Percentiles rank a stretch among this genome's conserved stretches.
Conservation (phyloP, 345 rosid genomes). For the Salix exigua region DNA sequence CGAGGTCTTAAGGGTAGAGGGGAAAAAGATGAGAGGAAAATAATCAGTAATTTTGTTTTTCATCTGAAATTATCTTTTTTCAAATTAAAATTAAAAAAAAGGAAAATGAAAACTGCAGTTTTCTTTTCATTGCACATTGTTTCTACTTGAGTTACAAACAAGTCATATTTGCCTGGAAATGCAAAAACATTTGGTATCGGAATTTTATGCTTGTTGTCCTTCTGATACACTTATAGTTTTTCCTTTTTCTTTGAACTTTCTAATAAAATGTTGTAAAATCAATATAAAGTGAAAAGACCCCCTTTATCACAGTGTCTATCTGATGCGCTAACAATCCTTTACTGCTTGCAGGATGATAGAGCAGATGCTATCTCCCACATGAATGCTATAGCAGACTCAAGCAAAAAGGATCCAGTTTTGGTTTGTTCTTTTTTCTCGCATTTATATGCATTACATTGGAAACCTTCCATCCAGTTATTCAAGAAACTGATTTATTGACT, state of each 20-base stretch:
- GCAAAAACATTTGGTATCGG: background rate
- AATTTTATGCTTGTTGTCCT: background rate
- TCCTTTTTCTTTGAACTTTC: background rate
- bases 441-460: background rate
- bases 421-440: conserved; percentile 35
- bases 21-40: no score
- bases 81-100: no score
- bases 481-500: background rate
- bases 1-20: background rate
- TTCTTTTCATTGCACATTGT: background rate
- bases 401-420: conserved; percentile 58
- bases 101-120: background rate
- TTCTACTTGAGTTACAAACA: background rate
- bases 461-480: background rate
- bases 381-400: conserved; percentile 46
- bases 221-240: background rate
- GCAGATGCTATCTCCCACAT: conserved; percentile 51
- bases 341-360: conserved; percentile 64
- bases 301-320: background rate
- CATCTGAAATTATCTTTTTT: no score
- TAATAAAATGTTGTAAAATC: background rate
- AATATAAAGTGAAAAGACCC: background rate
- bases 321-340: conserved; percentile 11
- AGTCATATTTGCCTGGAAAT: background rate
- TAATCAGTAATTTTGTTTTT: no score